A percentile compares a stretch with the other conserved stretches of the same genome.
Conservation (phyloP, 352 stramenopile genomes). For the Globisporangium spinosum region DNA sequence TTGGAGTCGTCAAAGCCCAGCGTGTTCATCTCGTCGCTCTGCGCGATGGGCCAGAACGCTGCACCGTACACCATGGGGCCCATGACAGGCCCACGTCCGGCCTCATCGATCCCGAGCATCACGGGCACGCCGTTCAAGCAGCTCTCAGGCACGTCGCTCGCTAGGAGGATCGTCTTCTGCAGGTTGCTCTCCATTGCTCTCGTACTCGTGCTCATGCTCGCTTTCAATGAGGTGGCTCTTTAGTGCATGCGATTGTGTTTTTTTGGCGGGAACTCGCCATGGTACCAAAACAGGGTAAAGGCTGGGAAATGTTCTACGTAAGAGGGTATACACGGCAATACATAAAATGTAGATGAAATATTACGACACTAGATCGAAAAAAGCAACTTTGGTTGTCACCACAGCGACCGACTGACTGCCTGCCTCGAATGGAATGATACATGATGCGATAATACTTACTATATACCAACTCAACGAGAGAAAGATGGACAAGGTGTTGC, state of each 20-base stretch:
- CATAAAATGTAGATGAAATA: neutral
- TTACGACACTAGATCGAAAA: neutral
- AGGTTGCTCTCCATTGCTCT: conserved; percentile 28
- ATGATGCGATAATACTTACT: no score
- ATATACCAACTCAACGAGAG: neutral
- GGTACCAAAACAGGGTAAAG: neutral
- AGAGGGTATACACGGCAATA: neutral
- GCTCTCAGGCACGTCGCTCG: conserved; percentile 50
- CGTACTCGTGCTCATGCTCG: neutral
- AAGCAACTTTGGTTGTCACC: neutral
- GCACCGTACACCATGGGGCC: conserved; percentile 94
- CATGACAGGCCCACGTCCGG: conserved; percentile 91
- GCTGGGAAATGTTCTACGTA: neutral
- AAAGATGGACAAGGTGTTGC: neutral
- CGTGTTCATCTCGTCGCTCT: conserved; percentile 73
- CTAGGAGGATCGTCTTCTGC: conserved; percentile 52
- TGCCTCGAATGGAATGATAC: no score
- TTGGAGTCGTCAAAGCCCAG: conserved; percentile 95
- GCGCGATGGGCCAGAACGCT: conserved; percentile 85
- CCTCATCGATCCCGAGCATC: conserved; percentile 95
- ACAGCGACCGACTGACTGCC: neutral
- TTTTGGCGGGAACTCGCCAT: conserved; percentile 6
- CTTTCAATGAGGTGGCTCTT: conserved; percentile 3
- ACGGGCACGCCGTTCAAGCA: conserved; percentile 70
- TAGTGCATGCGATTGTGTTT: neutral